phyloP scores from a whole-genome alignment of 192 early-diverging fungal genomes.

The Coemansia sp. region DNA sequence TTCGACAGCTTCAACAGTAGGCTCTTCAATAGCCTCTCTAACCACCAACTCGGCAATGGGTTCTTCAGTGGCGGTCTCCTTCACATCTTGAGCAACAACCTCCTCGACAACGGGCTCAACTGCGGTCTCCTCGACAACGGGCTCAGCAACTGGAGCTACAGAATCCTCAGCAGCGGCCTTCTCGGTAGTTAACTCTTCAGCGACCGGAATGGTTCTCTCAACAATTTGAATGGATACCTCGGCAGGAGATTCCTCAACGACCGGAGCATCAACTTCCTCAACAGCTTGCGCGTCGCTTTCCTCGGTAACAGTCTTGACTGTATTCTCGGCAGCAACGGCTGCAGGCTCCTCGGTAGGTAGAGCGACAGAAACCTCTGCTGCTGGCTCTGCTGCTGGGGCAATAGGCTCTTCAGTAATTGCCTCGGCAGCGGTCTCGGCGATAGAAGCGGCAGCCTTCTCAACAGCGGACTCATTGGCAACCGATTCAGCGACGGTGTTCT shows the following conservation, averaged over 20 bases:
- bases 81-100: not conserved
- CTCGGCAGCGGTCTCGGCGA: not conserved
- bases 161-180: not conserved
- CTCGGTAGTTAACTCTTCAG: not conserved
- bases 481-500: not conserved
- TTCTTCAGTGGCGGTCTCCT: not conserved
- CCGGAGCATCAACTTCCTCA: not conserved
- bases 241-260: not conserved
- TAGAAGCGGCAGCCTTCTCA: not conserved
- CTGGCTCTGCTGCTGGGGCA: not conserved
- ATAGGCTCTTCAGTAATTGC: not conserved
- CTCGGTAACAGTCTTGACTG: not conserved
- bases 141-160: not conserved
- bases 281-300: not conserved
- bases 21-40: not conserved
- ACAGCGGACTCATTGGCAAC: not conserved
- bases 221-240: not conserved
- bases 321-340: not conserved
- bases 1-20: conserved; percentile 4
- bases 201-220: not conserved
- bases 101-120: not conserved
- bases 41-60: conserved; percentile 2
- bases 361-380: not conserved
- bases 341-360: not conserved
- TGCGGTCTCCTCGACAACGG: not conserved